phyloP scores from a whole-genome alignment of 176 grass and related monocot species.

The Ensete ventricosum region DNA sequence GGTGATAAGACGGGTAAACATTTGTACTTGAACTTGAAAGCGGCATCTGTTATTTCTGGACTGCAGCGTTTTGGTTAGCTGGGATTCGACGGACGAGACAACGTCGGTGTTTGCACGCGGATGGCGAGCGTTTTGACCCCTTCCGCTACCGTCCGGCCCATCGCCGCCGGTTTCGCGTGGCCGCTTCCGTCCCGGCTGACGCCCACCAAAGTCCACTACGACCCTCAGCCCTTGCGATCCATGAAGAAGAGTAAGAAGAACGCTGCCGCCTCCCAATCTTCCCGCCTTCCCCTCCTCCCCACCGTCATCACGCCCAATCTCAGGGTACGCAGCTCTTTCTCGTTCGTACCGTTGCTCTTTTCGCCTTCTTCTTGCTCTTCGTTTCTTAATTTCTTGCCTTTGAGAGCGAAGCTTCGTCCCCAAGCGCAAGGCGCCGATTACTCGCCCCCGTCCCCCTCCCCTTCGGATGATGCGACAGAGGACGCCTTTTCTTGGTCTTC shows the following conservation, averaged over 20 bases:
- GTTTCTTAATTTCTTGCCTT: background rate
- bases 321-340: background rate
- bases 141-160: background rate
- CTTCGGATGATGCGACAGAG: slow-evolving; percentile 7
- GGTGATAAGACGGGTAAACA: no score
- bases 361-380: background rate
- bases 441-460: background rate
- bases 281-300: background rate
- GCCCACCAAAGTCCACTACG: background rate
- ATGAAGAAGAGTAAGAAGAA: background rate
- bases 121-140: slow-evolving; percentile 12
- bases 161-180: background rate
- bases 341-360: background rate
- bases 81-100: no score
- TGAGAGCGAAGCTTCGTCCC: slow-evolving; percentile 37
- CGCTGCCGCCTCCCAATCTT: background rate
- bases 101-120: background rate
- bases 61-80: no score
- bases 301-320: background rate
- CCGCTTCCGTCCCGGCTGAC: background rate
- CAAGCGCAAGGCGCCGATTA: slow-evolving; percentile 28
- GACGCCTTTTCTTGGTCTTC: slow-evolving; percentile 38
- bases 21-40: no score
- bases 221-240: background rate
- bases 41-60: no score